Conservation (phyloP, 345 rosid species). For the Populus tremula region DNA sequence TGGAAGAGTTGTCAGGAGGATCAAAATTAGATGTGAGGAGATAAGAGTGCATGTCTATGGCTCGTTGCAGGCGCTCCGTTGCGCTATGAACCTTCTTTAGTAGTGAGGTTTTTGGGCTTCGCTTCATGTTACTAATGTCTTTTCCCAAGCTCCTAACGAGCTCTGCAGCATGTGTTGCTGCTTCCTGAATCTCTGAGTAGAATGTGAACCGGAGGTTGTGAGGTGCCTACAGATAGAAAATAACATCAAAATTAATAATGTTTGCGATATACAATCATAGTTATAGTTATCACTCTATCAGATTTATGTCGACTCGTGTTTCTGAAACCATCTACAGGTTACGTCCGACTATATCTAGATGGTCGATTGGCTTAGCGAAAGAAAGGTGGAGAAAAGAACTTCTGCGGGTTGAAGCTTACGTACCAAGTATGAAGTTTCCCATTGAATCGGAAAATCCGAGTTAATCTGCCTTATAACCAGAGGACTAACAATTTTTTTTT, state of each 20-base stretch:
- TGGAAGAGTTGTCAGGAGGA: slow-evolving; percentile 29
- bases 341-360: too few species aligned
- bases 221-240: slow-evolving; percentile 45
- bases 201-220: slow-evolving; percentile 46
- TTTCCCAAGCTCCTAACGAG: slow-evolving; percentile 48
- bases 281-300: neutral
- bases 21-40: slow-evolving; percentile 39
- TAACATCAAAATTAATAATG: neutral
- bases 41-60: slow-evolving; percentile 49
- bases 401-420: neutral
- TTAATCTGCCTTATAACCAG: neutral
- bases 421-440: neutral
- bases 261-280: neutral
- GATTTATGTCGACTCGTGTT: neutral
- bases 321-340: neutral
- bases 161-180: slow-evolving; percentile 52
- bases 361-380: neutral
- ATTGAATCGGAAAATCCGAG: neutral
- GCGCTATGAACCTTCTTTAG: slow-evolving; percentile 50
- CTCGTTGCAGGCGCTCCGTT: slow-evolving; percentile 43
- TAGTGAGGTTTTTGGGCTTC: slow-evolving; percentile 32
- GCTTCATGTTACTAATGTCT: slow-evolving; percentile 49
- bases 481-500: neutral
- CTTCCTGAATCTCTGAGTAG: slow-evolving; percentile 46
- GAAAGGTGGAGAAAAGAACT: neutral